phyloP scores from a whole-genome alignment of 306 rosid genomes.

The Inga leiocalycina region DNA sequence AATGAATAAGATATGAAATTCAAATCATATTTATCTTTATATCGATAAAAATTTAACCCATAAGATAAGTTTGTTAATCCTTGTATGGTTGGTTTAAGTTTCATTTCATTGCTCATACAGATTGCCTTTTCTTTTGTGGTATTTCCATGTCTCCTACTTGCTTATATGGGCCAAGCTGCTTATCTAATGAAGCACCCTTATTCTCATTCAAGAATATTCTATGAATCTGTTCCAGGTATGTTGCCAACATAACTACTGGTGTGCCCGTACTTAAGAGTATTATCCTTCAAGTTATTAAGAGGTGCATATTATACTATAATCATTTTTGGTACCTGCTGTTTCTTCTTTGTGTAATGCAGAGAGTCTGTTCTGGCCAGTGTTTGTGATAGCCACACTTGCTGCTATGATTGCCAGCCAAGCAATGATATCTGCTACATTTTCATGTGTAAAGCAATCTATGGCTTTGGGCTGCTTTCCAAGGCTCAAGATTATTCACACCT shows the following conservation, averaged over 20 bases:
- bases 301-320: background rate
- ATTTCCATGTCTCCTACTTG: constrained; percentile 77
- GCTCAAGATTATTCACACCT: constrained; percentile 95
- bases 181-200: constrained; percentile 58
- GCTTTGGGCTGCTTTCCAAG: constrained; percentile 99
- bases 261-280: background rate
- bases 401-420: constrained; percentile 97
- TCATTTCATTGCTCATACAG: constrained; percentile 39
- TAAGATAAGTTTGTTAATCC: background rate
- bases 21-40: background rate
- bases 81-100: background rate
- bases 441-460: constrained; percentile 93
- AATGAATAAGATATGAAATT: background rate
- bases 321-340: constrained; percentile 8
- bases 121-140: constrained; percentile 70
- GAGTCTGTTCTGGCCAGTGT: constrained; percentile 78
- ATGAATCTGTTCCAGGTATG: constrained; percentile 78
- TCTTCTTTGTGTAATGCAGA: constrained; percentile 50
- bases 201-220: constrained; percentile 60
- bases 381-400: constrained; percentile 77
- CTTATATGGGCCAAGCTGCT: constrained; percentile 93
- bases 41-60: background rate
- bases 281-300: background rate
- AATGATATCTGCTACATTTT: constrained; percentile 88
- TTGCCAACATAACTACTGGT: constrained; percentile 25